These are phyloP conservation scores for Yamadazyma phyllophila DNA, from an alignment of 805 yeast genomes.

Conservation along the genomic window DNA sequence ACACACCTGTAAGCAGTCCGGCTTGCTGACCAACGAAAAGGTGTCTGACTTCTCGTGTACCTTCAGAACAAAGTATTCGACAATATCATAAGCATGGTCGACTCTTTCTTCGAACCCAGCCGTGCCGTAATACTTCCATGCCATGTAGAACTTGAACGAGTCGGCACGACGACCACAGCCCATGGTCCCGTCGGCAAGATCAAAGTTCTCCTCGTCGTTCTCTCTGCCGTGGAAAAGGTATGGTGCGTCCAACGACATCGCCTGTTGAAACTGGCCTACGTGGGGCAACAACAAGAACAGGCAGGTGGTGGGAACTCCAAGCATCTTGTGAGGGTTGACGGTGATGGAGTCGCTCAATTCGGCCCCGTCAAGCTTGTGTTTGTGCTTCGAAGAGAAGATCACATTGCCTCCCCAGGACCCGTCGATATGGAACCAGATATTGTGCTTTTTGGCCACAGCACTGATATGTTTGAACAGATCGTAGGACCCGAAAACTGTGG, in stretches of 20 bases:
- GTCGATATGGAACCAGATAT: conserved; percentile 80
- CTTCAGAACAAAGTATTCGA: conserved; percentile 55
- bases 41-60: conserved; percentile 33
- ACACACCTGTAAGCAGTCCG: conserved; percentile 82
- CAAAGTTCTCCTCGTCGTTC: conserved; percentile 57
- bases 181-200: conserved; percentile 87
- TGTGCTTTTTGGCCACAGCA: conserved; percentile 48
- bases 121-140: conserved; percentile 79
- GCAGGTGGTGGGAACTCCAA: conserved; percentile 80
- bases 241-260: conserved; percentile 78
- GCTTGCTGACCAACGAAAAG: conserved; percentile 58
- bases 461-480: conserved; percentile 64
- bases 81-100: conserved; percentile 69
- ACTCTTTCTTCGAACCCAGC: conserved; percentile 63
- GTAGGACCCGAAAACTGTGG: conserved; percentile 83
- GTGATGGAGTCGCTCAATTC: conserved; percentile 74
- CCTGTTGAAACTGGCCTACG: conserved; percentile 58
- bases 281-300: conserved; percentile 75
- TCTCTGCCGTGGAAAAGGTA: conserved; percentile 67
- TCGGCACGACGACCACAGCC: conserved; percentile 90
- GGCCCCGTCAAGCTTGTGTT: conserved; percentile 51
- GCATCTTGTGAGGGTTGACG: conserved; percentile 81
- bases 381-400: conserved; percentile 55
- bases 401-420: conserved; percentile 93
- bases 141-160: conserved; percentile 70